Evolutionary conservation across 257 asterid species (phyloP), one percentile per base, ranked within the genome.

Genomic region (Solanum pennellii): DNA sequence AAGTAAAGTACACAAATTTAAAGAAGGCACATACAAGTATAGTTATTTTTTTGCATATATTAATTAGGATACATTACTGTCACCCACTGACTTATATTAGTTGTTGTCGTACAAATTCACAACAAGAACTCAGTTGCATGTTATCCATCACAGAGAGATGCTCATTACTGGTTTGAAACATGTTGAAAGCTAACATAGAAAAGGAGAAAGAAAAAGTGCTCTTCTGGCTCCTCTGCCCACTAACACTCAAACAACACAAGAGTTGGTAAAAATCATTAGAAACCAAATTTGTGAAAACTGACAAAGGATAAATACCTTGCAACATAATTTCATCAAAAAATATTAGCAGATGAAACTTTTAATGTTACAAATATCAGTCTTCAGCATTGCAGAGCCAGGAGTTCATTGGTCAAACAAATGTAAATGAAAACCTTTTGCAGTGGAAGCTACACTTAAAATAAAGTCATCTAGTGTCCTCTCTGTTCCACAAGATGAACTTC

Each of bases 401-500:
- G 39, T 35, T 35, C 39, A 35, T 35, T 35, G 39, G 39, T 35
- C 39, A 35, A 35, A 35, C 39, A 35, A 35, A 37, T 37, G 39
- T 37, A 37, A 37, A 6, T 6, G 39, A 37, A 6, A 37, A 37
- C 39, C 39, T 37, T 37, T 37, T 5, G 39, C 39, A 37, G 39
- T 77, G 39, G 83, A 44, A 77, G 62, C 39, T 42, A 75, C 56
- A 49, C 84, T 49, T 33, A 14, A 41, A 15, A 33, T 18, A 71
- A 85, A 7, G 85, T 92, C 94, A 93, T 91, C 88, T 86, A 49
- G 82, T 14, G 52, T 88, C 88, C 79, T 89, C 90, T 90, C 5
- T 91, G 87, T 11, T 95, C 94, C 5, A 82, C 82, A 77, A 96
- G 95, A 83, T 68, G 93, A 82, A 96, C 96, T 87, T 94, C 92